These are phyloP conservation scores for Entomortierella chlamydospora DNA, from an alignment of 192 early-diverging fungal genomes.

Conservation along the genomic window DNA sequence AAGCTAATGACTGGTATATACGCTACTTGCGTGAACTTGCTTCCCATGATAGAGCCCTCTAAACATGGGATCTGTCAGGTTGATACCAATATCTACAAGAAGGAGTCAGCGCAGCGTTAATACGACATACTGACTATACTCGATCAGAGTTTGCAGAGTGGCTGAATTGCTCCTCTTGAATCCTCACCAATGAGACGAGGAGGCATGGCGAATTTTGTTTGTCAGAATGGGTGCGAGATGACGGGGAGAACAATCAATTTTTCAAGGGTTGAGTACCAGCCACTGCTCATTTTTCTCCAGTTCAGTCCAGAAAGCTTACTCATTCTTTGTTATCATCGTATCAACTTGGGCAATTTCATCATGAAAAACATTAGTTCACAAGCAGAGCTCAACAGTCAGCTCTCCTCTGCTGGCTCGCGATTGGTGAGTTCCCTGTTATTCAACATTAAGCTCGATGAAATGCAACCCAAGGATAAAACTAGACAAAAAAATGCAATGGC, in stretches of 20 bases:
- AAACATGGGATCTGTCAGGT: slow-evolving; percentile 91
- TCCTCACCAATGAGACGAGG: slow-evolving; percentile 40
- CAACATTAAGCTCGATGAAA: too few species aligned
- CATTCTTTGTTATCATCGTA: not conserved
- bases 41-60: slow-evolving; percentile 85
- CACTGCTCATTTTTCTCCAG: not conserved
- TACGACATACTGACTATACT: too few species aligned
- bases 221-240: not conserved
- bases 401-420: slow-evolving; percentile 34
- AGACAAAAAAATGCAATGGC: too few species aligned
- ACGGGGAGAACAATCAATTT: too few species aligned
- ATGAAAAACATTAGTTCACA: slow-evolving; percentile 46
- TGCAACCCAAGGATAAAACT: too few species aligned
- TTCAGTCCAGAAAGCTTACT: too few species aligned
- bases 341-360: too few species aligned
- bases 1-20: not conserved
- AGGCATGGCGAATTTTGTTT: slow-evolving; percentile 10
- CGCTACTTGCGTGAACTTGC: slow-evolving; percentile 70
- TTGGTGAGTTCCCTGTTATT: slow-evolving; percentile 5
- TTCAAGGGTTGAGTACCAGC: too few species aligned
- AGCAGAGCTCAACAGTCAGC: slow-evolving; percentile 27
- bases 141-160: too few species aligned
- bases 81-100: slow-evolving; percentile 84
- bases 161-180: too few species aligned
- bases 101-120: too few species aligned